phyloP scores from a whole-genome alignment of 164 flowering plant species.

The Vitis labrusca region DNA sequence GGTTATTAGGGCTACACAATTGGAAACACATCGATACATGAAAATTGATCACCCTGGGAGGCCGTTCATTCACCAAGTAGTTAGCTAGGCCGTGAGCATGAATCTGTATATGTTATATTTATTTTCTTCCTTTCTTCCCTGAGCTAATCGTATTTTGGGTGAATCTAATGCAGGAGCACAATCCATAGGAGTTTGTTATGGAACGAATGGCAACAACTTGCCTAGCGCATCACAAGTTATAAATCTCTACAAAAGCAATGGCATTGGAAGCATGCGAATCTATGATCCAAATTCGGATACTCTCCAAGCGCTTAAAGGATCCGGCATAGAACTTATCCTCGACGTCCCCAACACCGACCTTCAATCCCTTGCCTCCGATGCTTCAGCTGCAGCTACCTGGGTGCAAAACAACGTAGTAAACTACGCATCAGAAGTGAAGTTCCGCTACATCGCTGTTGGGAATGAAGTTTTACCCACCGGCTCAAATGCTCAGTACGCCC shows the following conservation, averaged over 20 bases:
- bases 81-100: too few species aligned
- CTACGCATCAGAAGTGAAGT: constrained; percentile 15
- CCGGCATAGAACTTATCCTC: constrained; percentile 24
- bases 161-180: constrained; percentile 7
- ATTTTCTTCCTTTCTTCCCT: too few species aligned
- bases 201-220: constrained; percentile 15
- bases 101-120: too few species aligned
- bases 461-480: constrained; percentile 13
- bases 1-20: too few species aligned
- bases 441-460: constrained; percentile 26
- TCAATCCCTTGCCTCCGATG: constrained; percentile 1
- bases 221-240: constrained; percentile 16
- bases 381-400: constrained; percentile 15
- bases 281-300: constrained; percentile 12
- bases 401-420: constrained; percentile 17
- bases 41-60: too few species aligned
- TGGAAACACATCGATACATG: too few species aligned
- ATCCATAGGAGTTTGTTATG: constrained; percentile 21
- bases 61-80: too few species aligned
- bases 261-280: constrained; percentile 15
- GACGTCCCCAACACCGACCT: constrained; percentile 22
- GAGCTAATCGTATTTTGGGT: too few species aligned
- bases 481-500: not conserved
- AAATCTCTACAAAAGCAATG: constrained; percentile 1
- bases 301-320: constrained; percentile 19